A percentile compares a stretch with the other conserved stretches of the same genome.
phyloP scores from a whole-genome alignment of 208 protist species.

The Trypanosomatidae sp. region DNA sequence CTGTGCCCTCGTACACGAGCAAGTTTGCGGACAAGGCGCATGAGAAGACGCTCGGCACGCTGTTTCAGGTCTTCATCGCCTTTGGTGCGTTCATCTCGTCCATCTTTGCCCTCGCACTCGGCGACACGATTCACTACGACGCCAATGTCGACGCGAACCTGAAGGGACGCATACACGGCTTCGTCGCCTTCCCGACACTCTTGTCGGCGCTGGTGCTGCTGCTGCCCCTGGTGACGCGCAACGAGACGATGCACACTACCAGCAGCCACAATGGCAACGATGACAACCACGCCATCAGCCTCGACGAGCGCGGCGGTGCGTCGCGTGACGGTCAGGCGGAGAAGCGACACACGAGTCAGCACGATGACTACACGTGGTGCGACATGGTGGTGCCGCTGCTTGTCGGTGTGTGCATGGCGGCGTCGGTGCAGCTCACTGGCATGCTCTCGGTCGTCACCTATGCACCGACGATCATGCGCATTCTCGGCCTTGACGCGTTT shows the following conservation, averaged over 20 bases:
- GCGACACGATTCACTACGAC: conserved; percentile 14
- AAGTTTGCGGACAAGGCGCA: conserved; percentile 15
- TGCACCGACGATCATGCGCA: conserved; percentile 35
- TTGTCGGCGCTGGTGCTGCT: conserved; percentile 12
- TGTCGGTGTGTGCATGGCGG: conserved; percentile 16
- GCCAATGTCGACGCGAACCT: conserved; percentile 8
- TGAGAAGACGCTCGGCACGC: conserved; percentile 15
- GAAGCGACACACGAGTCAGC: no score
- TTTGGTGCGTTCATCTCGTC: conserved; percentile 32
- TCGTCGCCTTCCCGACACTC: conserved; percentile 13
- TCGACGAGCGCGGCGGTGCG: conserved; percentile 5
- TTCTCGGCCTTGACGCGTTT: conserved; percentile 18
- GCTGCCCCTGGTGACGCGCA: conserved; percentile 14
- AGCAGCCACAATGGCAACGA: no score
- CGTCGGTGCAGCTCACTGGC: conserved; percentile 41
- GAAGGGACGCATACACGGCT: conserved; percentile 23
- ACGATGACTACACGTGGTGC: no score
- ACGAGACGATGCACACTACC: no score
- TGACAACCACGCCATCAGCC: background rate
- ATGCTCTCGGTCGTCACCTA: conserved; percentile 69
- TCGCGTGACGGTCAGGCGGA: conserved; percentile 29
- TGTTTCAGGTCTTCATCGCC: conserved; percentile 32
- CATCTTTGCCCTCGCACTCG: conserved; percentile 17
- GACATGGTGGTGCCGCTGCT: conserved; percentile 15
- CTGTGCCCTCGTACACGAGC: conserved; percentile 30